These are phyloP conservation scores for Wickerhamiella siamensis DNA, from an alignment of 805 yeast genomes.

Conservation along the genomic window DNA sequence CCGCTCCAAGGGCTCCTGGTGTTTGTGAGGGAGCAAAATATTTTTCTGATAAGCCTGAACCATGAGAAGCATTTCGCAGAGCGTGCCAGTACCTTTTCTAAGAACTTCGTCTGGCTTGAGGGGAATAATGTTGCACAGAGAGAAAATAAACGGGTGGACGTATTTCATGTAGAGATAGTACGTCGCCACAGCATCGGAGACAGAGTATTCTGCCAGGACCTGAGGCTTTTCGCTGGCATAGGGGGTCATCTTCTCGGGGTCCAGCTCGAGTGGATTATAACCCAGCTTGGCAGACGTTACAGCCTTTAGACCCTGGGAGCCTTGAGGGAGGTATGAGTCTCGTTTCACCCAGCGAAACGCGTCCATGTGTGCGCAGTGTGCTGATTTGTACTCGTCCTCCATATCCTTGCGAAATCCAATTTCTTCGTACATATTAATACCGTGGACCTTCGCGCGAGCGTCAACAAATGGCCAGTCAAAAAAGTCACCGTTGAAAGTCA, in stretches of 20 bases:
- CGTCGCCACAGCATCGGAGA: constrained; percentile 98
- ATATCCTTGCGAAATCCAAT: constrained; percentile 91
- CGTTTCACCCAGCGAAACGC: constrained; percentile 96
- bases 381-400: constrained; percentile 85
- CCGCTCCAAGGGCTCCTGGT: constrained; percentile 84
- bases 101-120: constrained; percentile 91
- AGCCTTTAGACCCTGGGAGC: constrained; percentile 95
- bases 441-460: constrained; percentile 70
- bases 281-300: constrained; percentile 93
- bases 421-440: constrained; percentile 75
- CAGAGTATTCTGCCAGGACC: constrained; percentile 85
- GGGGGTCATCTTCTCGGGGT: constrained; percentile 96
- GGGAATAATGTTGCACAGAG: constrained; percentile 90
- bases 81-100: constrained; percentile 95
- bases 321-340: constrained; percentile 95
- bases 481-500: constrained; percentile 95
- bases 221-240: constrained; percentile 94
- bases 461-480: constrained; percentile 99
- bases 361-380: constrained; percentile 93
- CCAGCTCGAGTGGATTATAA: constrained; percentile 89
- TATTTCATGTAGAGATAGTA: constrained; percentile 90
- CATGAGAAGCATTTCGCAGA: constrained; percentile 94
- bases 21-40: constrained; percentile 83
- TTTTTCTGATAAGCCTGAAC: constrained; percentile 74
- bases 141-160: constrained; percentile 92